Percentiles rank a stretch among this genome's conserved stretches.
Evolutionary conservation across 148 eudicot genomes (phyloP).

Genomic region (Polygonum maritimum): DNA sequence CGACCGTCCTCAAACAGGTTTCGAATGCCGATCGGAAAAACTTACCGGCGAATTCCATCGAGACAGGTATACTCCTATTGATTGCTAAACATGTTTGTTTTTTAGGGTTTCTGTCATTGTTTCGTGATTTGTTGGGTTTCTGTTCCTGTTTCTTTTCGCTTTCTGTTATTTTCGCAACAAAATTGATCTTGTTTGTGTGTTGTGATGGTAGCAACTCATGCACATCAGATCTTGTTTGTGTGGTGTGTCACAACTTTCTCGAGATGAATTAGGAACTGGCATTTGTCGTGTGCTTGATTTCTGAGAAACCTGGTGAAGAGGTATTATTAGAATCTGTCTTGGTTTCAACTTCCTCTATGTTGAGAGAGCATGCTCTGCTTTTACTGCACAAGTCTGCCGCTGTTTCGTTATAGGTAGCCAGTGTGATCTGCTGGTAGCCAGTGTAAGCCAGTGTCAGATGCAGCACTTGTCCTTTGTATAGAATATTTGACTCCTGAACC

Average conservation of each 20-base stretch:
- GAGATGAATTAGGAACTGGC: constrained; percentile 86
- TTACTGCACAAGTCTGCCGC: not conserved
- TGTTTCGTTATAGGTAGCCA: constrained; percentile 59
- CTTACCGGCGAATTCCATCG: constrained; percentile 22
- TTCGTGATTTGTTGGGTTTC: constrained; percentile 2
- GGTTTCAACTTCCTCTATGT: not conserved
- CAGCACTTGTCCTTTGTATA: not conserved
- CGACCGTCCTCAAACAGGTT: no score
- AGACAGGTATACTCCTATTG: constrained; percentile 33
- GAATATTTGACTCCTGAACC: not conserved
- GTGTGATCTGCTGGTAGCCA: constrained; percentile 54
- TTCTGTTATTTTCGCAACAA: no score
- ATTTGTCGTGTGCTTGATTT: constrained; percentile 87
- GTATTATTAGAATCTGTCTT: constrained; percentile 19
- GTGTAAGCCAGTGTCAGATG: not conserved
- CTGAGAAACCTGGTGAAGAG: constrained; percentile 95
- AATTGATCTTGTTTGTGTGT: constrained; percentile 4
- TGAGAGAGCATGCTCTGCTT: not conserved
- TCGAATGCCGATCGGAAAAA: not conserved
- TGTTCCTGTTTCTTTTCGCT: constrained; percentile 20
- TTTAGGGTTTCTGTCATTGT: not conserved
- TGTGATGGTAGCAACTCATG: constrained; percentile 45
- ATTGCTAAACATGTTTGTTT: not conserved
- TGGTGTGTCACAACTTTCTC: constrained; percentile 73
- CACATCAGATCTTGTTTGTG: constrained; percentile 55